These are phyloP conservation scores for Taiozyma sp. DNA, from an alignment of 1,139 yeast species.

Conservation along the genomic window DNA sequence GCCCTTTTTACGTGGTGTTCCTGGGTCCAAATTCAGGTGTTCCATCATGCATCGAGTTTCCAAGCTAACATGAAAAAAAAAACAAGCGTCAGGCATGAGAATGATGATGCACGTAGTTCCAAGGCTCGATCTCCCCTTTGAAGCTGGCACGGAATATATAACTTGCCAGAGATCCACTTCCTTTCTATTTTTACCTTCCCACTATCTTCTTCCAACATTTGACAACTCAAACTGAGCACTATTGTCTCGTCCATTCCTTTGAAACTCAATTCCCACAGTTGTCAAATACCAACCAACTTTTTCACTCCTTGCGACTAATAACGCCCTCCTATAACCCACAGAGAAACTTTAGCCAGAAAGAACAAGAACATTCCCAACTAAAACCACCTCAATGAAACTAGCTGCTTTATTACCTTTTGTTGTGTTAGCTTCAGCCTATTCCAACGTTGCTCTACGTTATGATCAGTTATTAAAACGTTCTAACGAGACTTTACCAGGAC, in stretches of 20 bases:
- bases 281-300: not conserved
- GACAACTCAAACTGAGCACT: not conserved
- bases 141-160: not conserved
- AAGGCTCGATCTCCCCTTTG: not conserved
- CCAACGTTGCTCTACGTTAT: slow-evolving; percentile 21
- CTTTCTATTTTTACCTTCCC: not conserved
- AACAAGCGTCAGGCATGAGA: not conserved
- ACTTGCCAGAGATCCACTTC: not conserved
- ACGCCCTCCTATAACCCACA: not conserved
- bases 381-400: slow-evolving; percentile 11
- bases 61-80: not conserved
- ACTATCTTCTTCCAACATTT: not conserved
- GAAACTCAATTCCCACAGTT: not conserved
- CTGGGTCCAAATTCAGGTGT: not conserved
- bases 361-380: not conserved
- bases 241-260: not conserved
- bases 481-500: slow-evolving; percentile 9
- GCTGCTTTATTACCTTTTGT: slow-evolving; percentile 11
- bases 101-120: not conserved
- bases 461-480: slow-evolving; percentile 18
- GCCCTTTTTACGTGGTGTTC: too few species aligned
- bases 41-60: not conserved
- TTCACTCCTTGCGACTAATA: not conserved
- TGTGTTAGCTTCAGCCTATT: slow-evolving; percentile 16
- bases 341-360: not conserved